Evolutionary conservation across 192 early-diverging fungal genomes (phyloP).

Genomic region (Linnemannia schmuckeri): DNA sequence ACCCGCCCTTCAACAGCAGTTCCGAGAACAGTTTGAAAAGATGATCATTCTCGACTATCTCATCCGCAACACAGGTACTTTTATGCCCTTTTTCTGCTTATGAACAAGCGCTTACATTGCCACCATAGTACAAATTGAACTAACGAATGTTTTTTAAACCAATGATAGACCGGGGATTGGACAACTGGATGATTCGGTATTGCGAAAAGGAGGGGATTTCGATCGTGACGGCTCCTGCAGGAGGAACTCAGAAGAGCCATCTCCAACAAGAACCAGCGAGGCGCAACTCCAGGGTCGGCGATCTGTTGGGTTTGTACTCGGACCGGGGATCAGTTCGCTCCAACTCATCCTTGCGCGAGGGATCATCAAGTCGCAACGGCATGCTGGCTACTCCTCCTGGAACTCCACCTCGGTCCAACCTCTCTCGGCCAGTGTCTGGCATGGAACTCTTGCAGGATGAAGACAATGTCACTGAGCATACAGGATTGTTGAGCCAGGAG

Average conservation of each 20-base stretch:
- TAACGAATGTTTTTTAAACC: background rate
- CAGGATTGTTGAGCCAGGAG: background rate
- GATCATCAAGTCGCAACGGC: background rate
- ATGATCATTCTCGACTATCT: slow-evolving; percentile 90
- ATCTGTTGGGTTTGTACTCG: slow-evolving; percentile 32
- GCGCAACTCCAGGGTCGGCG: slow-evolving; percentile 43
- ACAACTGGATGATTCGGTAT: slow-evolving; percentile 92
- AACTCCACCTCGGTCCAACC: slow-evolving; percentile 34
- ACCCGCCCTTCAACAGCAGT: slow-evolving; percentile 61
- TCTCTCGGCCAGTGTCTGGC: slow-evolving; percentile 11
- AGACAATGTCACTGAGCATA: background rate
- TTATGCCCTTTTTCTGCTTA: background rate
- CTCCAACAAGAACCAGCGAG: slow-evolving; percentile 13
- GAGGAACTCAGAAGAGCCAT: slow-evolving; percentile 7
- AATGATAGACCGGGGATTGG: slow-evolving; percentile 69
- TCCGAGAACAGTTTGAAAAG: slow-evolving; percentile 80
- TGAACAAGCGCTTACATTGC: background rate
- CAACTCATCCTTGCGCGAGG: slow-evolving; percentile 29
- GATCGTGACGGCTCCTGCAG: slow-evolving; percentile 24
- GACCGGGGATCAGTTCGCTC: slow-evolving; percentile 13
- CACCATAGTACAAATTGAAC: background rate
- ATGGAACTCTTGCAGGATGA: slow-evolving; percentile 18
- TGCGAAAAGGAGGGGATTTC: slow-evolving; percentile 59
- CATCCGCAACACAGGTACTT: slow-evolving; percentile 90
- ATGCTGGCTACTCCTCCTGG: slow-evolving; percentile 46